Base-by-base conservation (phyloP, 805 yeast genomes). In the Danielozyma ontarioensis region DNA sequence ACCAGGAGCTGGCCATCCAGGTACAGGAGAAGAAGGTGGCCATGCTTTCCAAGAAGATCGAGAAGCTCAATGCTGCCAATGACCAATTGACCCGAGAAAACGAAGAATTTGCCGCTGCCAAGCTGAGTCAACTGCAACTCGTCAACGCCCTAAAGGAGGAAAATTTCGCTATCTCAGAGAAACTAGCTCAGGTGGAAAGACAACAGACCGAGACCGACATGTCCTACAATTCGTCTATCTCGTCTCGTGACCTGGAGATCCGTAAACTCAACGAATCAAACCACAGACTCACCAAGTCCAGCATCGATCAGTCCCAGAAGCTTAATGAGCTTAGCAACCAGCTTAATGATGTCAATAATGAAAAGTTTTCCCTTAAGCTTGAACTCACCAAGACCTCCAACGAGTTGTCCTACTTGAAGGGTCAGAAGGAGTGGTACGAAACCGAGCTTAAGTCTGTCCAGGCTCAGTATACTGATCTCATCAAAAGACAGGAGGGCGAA, bases 351-450 rank as follows among this genome's bases (percentile, higher is more conserved):
- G 39, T 45, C n/a, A 46, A 57, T 32, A 64, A 60, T 33, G 60
- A 58, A n/a, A 58, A 52, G 33, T 66, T 64, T 36, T 37, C 48
- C n/a, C 31, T 53, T 22, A 62, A 64, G 38, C 55, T 66, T 18
- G 59, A 60, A 14, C 45, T 56, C 10, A 53, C 64, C 15, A 64
- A 64, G 32, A 37, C 45, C 2, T 36, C 51, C n/a, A 64, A 62
- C 44, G 67, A 64, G 42, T 48, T 51, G 5, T 27, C 52, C 1
- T 64, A 61, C 41, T 42, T 53, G 15, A 53, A 51, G 25, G 54
- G 53, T 18, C 70, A 64, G 39, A 62, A 59, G 32, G 40, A 44
- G 5, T 67, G 72, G 72, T 65, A 49, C 39, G 71, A 66, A 35
- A 39, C 44, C 1, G 70, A 67, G 41, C 51, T 67, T 38, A 53